Percentiles rank a stretch among this genome's conserved stretches.
Evolutionary conservation across 1,284 basidiomycete genomes (phyloP).

Genomic region (Trichosporon ovoides): DNA sequence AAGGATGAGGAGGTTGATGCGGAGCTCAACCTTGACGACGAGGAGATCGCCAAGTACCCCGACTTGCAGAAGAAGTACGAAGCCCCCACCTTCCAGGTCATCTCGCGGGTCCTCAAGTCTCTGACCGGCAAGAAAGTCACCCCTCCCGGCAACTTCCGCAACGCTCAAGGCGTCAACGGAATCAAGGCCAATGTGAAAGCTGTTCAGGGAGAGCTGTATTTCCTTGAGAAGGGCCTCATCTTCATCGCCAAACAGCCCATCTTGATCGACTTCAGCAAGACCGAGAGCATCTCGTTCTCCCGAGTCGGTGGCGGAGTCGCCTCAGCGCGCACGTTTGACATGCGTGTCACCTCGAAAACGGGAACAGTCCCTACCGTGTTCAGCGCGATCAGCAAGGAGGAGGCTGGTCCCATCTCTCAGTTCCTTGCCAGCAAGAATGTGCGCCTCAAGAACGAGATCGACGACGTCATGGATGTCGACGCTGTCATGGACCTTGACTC

Average conservation of each 20-base stretch:
- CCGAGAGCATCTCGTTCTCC: constrained; percentile 88
- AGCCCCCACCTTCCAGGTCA: constrained; percentile 91
- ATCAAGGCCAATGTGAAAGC: constrained; percentile 98
- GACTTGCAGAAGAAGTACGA: constrained; percentile 57
- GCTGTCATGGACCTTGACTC: constrained; percentile 75
- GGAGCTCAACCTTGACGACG: constrained; percentile 84
- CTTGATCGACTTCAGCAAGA: constrained; percentile 84
- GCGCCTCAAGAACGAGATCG: constrained; percentile 93
- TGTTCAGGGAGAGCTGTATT: constrained; percentile 92
- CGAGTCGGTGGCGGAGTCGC: constrained; percentile 84
- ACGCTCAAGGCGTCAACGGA: constrained; percentile 54
- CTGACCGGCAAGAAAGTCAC: constrained; percentile 88
- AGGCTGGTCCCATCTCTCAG: constrained; percentile 77
- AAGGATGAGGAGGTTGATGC: constrained; percentile 96
- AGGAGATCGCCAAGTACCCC: constrained; percentile 51
- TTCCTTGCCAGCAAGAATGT: constrained; percentile 89
- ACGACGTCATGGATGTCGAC: constrained; percentile 68
- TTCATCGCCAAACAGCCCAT: constrained; percentile 97
- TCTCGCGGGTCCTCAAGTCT: constrained; percentile 89
- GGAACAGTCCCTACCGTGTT: constrained; percentile 77
- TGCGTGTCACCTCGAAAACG: constrained; percentile 78
- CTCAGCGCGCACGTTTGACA: constrained; percentile 88
- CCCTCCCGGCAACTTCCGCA: constrained; percentile 73
- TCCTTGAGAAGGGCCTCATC: constrained; percentile 96
- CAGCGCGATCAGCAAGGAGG: constrained; percentile 91